Base-by-base conservation (phyloP, 148 eudicot species). In the Fallopia convolvulus region DNA sequence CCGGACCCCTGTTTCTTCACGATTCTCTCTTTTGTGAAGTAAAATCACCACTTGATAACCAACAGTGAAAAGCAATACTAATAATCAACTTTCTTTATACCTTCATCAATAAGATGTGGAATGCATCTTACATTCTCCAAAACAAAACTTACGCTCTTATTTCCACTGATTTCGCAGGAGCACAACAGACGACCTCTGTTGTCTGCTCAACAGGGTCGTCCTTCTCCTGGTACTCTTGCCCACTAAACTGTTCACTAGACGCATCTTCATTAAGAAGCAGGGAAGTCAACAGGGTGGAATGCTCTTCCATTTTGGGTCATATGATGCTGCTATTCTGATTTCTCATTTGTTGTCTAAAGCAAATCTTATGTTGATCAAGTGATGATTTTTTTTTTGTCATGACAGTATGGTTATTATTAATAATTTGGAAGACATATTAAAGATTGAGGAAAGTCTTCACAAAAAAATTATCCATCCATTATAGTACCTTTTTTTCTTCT, bases 151-250 rank as follows among this genome's bases (percentile, higher is more conserved):
- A 73, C 46, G 33, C 55, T 48, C 11, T n/a, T 21, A 72, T 72
- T 41, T 42, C 48, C 74, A 61, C 44, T 36, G 14, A 33, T 68
- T 14, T 44, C 46, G 58, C 78, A 73, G 80, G 79, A 79, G 76
- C 47, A 76, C 55, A 63, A 76, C 72, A 40, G 47, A 44, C 49
- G 78, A 14, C 78, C 78, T 76, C 72, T 49, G 6, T 14, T 76
- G 72, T 76, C 78, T 76, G 72, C 63, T 60, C 78, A 76, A 63
- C 78, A 76, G 23, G 78, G 72, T 4, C 78, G 56, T 13, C 12
- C 53, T 63, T 70, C 77, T 76, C 72, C 77, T 15, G 14, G 17
- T 40, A 36, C 17, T 40, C 11, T 8, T 33, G 77, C 77, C 26
- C 77, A 55, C 60, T 75, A 52, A 50, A 23, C 55, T 46, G 32